Base-by-base conservation (phyloP, 169 alveolate species). In the Cryptosporidium andersoni region DNA sequence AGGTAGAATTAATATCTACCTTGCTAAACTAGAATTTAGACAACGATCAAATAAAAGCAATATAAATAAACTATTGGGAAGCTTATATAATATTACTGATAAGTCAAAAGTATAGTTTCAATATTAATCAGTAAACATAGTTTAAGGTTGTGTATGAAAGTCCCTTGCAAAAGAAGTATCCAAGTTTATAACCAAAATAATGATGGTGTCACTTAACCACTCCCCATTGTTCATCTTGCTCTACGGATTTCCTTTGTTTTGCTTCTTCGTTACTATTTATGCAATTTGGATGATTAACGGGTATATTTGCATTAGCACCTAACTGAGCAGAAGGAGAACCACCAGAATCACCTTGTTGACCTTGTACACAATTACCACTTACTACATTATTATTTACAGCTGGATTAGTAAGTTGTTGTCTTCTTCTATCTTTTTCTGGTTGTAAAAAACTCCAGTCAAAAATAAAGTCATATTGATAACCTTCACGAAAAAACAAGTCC, bases 361-460 rank as follows among this genome's bases (percentile, higher is more conserved):
- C 60, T 58, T 42, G 34, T 37, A 40, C 67, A 9, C 49, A 60
- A 34, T 8, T 60, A 60, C n/a, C 11, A 34, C 25, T 25, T 5
- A 34, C 39, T 34, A 16, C 45, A 8, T 25, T 25, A 39, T 34
- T 60, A 14, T 60, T 60, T 60, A 51, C 58, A 52, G 45, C 16
- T 0, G 66, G 81, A 42, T 49, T 34, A n/a, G 63, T 42, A 14
- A 51, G 8, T 25, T 51, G 63, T 25, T 37, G 48, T 74, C 85
- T 74, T 48, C 85, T 74, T 39, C 85, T 53, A 36, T 74, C 85
- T 25, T 74, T 74, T 43, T 74, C 94, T 12, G 96, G 93, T 64
- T 93, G 95, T 43, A 94, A 89, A 43, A 94, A 91, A 40, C 97
- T 95, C 99, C 99, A 97, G 88, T 97, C 99, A 88, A 95, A 97